These are phyloP conservation scores for Coccinonectria pachysandricola DNA, from an alignment of 2,329 filamentous ascomycete species.

Conservation along the genomic window DNA sequence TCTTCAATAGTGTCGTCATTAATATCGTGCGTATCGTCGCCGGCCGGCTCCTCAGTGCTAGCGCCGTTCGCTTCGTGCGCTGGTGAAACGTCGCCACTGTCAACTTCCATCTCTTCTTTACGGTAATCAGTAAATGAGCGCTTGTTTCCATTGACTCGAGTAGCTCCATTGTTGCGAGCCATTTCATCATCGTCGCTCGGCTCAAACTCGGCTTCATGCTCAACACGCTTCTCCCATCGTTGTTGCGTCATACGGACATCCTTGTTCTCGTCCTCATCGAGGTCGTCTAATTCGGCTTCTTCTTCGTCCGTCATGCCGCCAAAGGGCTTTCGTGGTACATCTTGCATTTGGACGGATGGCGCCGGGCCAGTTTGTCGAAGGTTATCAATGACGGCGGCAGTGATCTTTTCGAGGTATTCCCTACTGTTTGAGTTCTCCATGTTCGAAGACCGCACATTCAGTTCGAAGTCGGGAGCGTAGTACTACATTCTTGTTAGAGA, in stretches of 20 bases:
- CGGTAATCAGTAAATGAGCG: slow-evolving; percentile 43
- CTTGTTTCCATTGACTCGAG: slow-evolving; percentile 36
- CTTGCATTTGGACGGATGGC: slow-evolving; percentile 85
- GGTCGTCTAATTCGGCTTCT: slow-evolving; percentile 53
- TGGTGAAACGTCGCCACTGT: slow-evolving; percentile 29
- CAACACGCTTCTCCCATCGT: slow-evolving; percentile 68
- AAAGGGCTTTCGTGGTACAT: slow-evolving; percentile 54
- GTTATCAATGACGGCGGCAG: slow-evolving; percentile 74
- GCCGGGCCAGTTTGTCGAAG: slow-evolving; percentile 75
- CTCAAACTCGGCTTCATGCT: slow-evolving; percentile 70
- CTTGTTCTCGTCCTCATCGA: slow-evolving; percentile 79
- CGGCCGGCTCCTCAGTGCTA: slow-evolving; percentile 17
- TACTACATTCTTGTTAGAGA: slow-evolving; percentile 47
- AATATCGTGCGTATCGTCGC: slow-evolving; percentile 24
- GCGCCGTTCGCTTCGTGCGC: slow-evolving; percentile 24
- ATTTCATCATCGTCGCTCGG: slow-evolving; percentile 87
- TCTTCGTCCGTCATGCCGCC: slow-evolving; percentile 56
- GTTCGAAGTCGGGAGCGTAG: slow-evolving; percentile 80
- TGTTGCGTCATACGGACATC: slow-evolving; percentile 75
- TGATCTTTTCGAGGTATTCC: slow-evolving; percentile 73
- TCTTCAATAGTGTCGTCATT: slow-evolving; percentile 37
- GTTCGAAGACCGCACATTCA: slow-evolving; percentile 81
- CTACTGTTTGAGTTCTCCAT: slow-evolving; percentile 85
- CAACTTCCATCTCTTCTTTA: slow-evolving; percentile 29
- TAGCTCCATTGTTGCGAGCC: slow-evolving; percentile 61